Percentiles rank a stretch among this genome's conserved stretches.
Evolutionary conservation across 306 rosid genomes (phyloP).

Genomic region (Mucuna pruriens): DNA sequence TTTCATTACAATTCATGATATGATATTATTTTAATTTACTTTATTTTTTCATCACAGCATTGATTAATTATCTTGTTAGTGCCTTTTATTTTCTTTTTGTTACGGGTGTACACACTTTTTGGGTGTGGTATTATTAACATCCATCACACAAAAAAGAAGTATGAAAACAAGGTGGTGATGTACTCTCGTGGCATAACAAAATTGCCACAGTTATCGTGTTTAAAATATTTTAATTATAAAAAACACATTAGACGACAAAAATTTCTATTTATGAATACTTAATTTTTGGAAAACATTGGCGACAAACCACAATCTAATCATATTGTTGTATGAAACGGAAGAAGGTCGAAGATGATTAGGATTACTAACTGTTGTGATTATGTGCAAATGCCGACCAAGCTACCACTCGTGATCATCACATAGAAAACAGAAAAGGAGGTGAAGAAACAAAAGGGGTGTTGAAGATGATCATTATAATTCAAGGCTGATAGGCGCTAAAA

Average conservation of each 20-base stretch:
- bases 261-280: neutral
- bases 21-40: too few relatives aligned
- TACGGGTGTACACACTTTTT: neutral
- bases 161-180: neutral
- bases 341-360: neutral
- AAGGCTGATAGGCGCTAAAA: conserved; percentile 36
- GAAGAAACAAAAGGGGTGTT: neutral
- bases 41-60: neutral
- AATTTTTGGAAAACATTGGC: neutral
- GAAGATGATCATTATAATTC: conserved; percentile 40
- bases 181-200: neutral
- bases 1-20: neutral
- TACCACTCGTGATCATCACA: conserved; percentile 20
- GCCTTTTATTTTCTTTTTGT: neutral
- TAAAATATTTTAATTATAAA: neutral
- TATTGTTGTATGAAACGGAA: conserved; percentile 27
- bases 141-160: neutral
- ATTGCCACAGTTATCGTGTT: neutral
- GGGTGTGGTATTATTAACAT: neutral
- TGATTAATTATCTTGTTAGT: neutral
- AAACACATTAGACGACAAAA: neutral
- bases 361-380: conserved; percentile 15
- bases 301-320: conserved; percentile 10
- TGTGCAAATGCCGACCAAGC: conserved; percentile 37
- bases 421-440: conserved; percentile 22